Evolutionary conservation across 257 asterid genomes (phyloP).

Genomic region (Solanum rostratum): DNA sequence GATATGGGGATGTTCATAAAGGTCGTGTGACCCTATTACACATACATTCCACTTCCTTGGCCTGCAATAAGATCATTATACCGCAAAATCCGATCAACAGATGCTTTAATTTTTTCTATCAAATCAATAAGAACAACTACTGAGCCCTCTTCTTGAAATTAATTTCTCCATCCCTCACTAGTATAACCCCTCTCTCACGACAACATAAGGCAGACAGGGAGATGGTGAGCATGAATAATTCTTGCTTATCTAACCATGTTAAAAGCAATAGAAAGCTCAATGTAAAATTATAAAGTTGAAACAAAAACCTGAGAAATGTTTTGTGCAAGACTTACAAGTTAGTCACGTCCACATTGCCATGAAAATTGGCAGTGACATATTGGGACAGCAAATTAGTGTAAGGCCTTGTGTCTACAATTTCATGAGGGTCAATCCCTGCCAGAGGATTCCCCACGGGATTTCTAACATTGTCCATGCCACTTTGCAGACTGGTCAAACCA

Average conservation of each 20-base stretch:
- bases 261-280: background rate
- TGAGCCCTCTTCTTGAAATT: too few relatives aligned
- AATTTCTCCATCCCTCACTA: too few relatives aligned
- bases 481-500: constrained; percentile 87
- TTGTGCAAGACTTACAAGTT: constrained; percentile 53
- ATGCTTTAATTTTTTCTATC: background rate
- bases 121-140: too few relatives aligned
- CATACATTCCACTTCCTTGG: constrained; percentile 99
- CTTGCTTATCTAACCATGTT: too few relatives aligned
- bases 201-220: too few relatives aligned
- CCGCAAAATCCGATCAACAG: background rate
- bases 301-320: background rate
- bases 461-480: constrained; percentile 98
- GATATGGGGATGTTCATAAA: constrained; percentile 97
- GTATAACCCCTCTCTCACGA: too few relatives aligned
- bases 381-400: constrained; percentile 73
- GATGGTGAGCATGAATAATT: too few relatives aligned
- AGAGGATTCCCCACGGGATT: constrained; percentile 96
- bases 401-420: constrained; percentile 86
- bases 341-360: constrained; percentile 69
- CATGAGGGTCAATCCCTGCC: constrained; percentile 90
- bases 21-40: constrained; percentile 83
- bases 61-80: constrained; percentile 28
- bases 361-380: constrained; percentile 60
- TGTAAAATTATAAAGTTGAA: background rate